Base-by-base conservation (phyloP, 495 filamentous ascomycete genomes). In the Penicillium bialowiezense region DNA sequence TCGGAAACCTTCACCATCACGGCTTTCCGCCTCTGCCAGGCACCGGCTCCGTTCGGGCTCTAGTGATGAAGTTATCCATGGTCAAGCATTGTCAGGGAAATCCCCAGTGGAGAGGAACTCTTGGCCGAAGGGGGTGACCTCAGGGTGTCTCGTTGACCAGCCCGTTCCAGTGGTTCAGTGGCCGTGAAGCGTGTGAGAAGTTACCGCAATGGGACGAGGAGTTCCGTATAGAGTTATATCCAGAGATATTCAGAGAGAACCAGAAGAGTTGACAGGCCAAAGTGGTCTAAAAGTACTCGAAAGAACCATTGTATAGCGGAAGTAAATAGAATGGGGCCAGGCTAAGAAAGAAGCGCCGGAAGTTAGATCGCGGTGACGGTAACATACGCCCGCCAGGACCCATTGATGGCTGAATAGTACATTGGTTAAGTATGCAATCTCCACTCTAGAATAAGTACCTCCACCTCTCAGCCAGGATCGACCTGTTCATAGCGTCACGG, bases 121-220 rank as follows among this genome's bases (percentile, higher is more conserved):
- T 57, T 57, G 36, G 17, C 56, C 59, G 59, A n/a, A n/a, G n/a
- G n/a, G 35, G 17, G 39, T 62, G 59, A 62, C 56, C 56, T 62
- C 59, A 62, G 39, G 21, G 10, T 59, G 55, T 47, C 38, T 39
- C 55, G 41, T 48, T 41, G 36, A 55, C 21, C 20, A 35, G 28
- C 8, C 26, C 18, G 24, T 38, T 28, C 32, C 33, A 54, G 42
- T 26, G 23, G 23, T 26, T 26, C 23, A 26, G 23, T 8, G n/a
- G n/a, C n/a, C n/a, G n/a, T n/a, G n/a, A n/a, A n/a, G n/a, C n/a
- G n/a, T n/a, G n/a, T n/a, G n/a, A n/a, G n/a, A n/a, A n/a, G n/a
- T n/a, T n/a, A n/a, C n/a, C n/a, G n/a, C n/a, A n/a, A n/a, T n/a
- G n/a, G n/a, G n/a, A n/a, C n/a, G n/a, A n/a, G n/a, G n/a, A n/a